A percentile compares a stretch with the other conserved stretches of the same genome.
These are phyloP conservation scores for Anastatica hierochuntica DNA, from an alignment of 345 rosid genomes.

Conservation along the genomic window DNA sequence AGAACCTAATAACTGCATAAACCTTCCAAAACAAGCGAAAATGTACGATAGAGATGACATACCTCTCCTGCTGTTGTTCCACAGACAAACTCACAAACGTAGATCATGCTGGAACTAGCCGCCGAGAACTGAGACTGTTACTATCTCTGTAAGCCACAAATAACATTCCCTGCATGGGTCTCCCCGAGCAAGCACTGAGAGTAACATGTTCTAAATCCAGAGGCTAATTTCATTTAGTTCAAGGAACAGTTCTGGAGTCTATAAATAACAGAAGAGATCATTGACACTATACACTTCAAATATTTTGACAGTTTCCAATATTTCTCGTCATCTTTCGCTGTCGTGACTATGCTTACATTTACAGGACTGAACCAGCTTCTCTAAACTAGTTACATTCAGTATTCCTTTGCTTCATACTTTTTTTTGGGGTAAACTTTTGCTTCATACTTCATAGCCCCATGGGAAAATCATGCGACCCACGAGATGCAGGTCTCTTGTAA, in stretches of 20 bases:
- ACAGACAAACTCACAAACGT: too few species aligned
- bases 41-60: not conserved
- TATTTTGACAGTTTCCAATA: conserved; percentile 3
- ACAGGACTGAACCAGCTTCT: not conserved
- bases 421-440: too few species aligned
- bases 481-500: conserved; percentile 5
- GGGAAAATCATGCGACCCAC: conserved; percentile 3
- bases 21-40: not conserved
- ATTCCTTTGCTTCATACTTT: not conserved
- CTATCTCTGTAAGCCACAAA: not conserved
- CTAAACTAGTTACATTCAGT: not conserved
- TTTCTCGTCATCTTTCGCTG: conserved; percentile 2
- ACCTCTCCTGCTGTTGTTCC: not conserved
- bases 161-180: not conserved
- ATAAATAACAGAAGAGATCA: not conserved
- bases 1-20: not conserved
- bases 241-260: too few species aligned
- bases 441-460: not conserved
- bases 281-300: conserved; percentile 9
- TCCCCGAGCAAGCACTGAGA: not conserved
- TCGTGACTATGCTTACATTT: conserved; percentile 11
- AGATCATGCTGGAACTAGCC: not conserved
- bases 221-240: not conserved
- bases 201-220: too few species aligned
- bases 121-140: not conserved